Percentiles rank a stretch among this genome's conserved stretches.
Conservation (phyloP, 1,284 basidiomycete genomes). For the Irpex sp. region DNA sequence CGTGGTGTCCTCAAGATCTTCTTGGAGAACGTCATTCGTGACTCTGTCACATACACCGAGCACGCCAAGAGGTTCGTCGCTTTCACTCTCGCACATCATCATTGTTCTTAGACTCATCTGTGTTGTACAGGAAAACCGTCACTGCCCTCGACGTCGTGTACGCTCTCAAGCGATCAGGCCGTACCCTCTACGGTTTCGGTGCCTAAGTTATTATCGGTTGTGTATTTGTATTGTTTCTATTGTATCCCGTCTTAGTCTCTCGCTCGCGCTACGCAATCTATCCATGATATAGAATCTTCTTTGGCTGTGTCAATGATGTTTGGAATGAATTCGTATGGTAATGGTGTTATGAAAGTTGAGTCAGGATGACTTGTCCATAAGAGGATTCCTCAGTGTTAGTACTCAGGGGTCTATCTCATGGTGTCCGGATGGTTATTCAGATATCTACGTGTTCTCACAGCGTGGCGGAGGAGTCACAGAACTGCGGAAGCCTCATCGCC, state of each 20-base stretch:
- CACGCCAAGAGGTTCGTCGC: slow-evolving; percentile 70
- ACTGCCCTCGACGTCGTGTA: slow-evolving; percentile 82
- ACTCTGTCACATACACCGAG: slow-evolving; percentile 84
- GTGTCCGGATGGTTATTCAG: no score
- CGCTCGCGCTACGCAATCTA: background rate
- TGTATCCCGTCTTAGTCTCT: slow-evolving; percentile 4
- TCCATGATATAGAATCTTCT: background rate
- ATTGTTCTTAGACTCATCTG: background rate
- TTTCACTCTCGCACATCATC: background rate
- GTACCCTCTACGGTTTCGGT: slow-evolving; percentile 81
- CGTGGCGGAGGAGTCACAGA: no score
- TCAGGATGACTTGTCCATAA: no score
- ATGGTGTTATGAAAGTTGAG: no score
- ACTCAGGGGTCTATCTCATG: no score
- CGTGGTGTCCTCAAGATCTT: slow-evolving; percentile 86
- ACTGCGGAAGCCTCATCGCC: no score
- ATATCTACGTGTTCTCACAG: no score
- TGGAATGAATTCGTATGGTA: background rate
- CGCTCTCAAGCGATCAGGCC: slow-evolving; percentile 80
- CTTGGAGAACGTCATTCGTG: slow-evolving; percentile 76
- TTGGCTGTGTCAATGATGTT: background rate
- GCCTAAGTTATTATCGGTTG: slow-evolving; percentile 32
- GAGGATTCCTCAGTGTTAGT: no score
- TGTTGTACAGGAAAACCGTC: slow-evolving; percentile 65
- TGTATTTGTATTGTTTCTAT: slow-evolving; percentile 15